Percentiles rank a stretch among this genome's conserved stretches.
Conservation (phyloP, 345 rosid genomes). For the Camelina laxa region DNA sequence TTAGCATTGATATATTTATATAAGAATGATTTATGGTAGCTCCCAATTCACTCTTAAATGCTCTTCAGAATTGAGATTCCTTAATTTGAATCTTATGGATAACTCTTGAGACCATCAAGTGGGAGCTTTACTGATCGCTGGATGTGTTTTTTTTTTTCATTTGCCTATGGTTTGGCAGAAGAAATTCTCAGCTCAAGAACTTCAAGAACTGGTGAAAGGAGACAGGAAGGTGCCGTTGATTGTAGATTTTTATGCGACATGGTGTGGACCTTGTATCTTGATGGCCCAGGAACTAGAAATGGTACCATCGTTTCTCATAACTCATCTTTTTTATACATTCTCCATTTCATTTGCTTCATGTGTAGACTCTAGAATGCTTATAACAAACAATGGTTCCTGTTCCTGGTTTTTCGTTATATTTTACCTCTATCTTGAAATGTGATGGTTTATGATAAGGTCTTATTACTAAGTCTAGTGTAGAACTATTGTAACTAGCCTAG, state of each 20-base stretch:
- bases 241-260: conserved; percentile 91
- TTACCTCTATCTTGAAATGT: neutral
- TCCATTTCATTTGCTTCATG: conserved; percentile 3
- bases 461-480: neutral
- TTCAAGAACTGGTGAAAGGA: conserved; percentile 82
- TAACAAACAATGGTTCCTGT: neutral
- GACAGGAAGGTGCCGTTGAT: conserved; percentile 75
- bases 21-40: conserved; percentile 7
- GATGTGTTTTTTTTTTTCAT: neutral
- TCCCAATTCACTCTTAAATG: neutral
- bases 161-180: conserved; percentile 48
- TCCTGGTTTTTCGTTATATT: neutral
- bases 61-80: conserved; percentile 1
- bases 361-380: conserved; percentile 4
- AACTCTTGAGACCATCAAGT: neutral
- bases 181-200: conserved; percentile 77
- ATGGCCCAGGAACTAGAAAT: conserved; percentile 95
- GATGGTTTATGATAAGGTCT: neutral
- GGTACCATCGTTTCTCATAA: conserved; percentile 49
- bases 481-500: conserved; percentile 5
- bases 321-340: conserved; percentile 3
- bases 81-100: conserved; percentile 5
- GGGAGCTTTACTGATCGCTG: conserved; percentile 1
- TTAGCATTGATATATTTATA: neutral
- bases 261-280: conserved; percentile 97